Evolutionary conservation across 163 green algal species (phyloP), one percentile per base, ranked within the genome.

Genomic region (Chlorella variabilis): DNA sequence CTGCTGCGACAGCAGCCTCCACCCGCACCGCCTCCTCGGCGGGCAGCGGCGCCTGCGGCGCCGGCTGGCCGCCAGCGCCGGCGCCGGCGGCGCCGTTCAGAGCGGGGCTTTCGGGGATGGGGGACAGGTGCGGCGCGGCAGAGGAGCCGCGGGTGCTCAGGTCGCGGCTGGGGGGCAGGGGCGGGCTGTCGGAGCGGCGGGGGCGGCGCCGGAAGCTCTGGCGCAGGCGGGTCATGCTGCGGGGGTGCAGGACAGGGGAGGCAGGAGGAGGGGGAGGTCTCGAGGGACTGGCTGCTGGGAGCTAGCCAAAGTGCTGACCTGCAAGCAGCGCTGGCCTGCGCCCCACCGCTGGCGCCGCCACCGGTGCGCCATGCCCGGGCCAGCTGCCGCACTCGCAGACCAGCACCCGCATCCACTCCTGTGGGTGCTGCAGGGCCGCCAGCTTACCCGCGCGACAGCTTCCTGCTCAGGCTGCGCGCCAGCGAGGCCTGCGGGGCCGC

Each of bases 171-270:
- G 3, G 31, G 31, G 54, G 51, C 34, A 69, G 45, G 3, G 34
- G 51, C 25, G 54, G 71, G 33, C 48, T 67, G 71, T 78, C 71
- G 15, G 34, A 3, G 36, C 54, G 54, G 34, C 5, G 33, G 33
- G 4, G 34, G 34, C 33, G 33, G 63, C 63, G 63, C 63, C 27
- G 51, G 34, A 78, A 8, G 36, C 9, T 45, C 29, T 33, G 23
- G 51, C 54, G 51, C 34, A 78, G 34, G 71, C 71, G 62, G 71
- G 34, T 36, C 59, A 67, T 18, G 27, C 59, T 67, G 59, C 59
- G 20, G 21, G 56, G 56, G 7, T 45, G 9, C 18, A 8, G 29
- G 20, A 69, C 9, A 38, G 27, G 59, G n/a, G 29, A 38, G 29
- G 59, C 29, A 38, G 59, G 59, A 67, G 54, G 54, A 29, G 23